Percentiles rank a stretch among this genome's conserved stretches.
These are phyloP conservation scores for Trichosporon asahii DNA, from an alignment of 1,284 basidiomycete species.

Conservation along the genomic window DNA sequence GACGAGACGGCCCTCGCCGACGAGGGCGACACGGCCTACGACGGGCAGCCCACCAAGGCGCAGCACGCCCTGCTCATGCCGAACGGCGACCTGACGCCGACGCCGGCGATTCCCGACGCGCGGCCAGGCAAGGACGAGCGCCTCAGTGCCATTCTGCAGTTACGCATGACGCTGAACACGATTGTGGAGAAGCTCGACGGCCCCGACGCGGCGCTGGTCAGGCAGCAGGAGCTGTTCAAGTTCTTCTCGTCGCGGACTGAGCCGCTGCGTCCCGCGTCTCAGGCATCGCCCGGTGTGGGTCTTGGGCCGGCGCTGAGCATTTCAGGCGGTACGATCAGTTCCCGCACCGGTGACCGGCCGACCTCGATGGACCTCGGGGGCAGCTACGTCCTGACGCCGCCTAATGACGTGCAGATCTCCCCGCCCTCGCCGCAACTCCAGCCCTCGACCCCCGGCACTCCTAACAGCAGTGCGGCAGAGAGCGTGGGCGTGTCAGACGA, in stretches of 20 bases:
- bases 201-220: conserved; percentile 73
- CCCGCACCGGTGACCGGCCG: not conserved
- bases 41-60: conserved; percentile 11
- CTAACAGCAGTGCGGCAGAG: conserved; percentile 1
- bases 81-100: not conserved
- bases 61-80: not conserved
- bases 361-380: conserved; percentile 29
- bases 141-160: conserved; percentile 68
- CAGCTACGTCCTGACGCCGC: conserved; percentile 25
- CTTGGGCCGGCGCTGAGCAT: not conserved
- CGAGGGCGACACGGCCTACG: conserved; percentile 21
- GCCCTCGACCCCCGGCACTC: not conserved
- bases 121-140: conserved; percentile 6
- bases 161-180: conserved; percentile 81
- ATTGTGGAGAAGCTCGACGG: conserved; percentile 82
- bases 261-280: not conserved
- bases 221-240: conserved; percentile 80
- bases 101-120: not conserved
- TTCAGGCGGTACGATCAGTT: not conserved
- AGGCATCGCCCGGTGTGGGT: not conserved
- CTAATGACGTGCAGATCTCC: conserved; percentile 11
- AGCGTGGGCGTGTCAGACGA: conserved; percentile 6
- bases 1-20: conserved; percentile 37
- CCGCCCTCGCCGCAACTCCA: conserved; percentile 15
- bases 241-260: conserved; percentile 59